These are phyloP conservation scores for Domatiomyces globalis DNA, from an alignment of 2,329 filamentous ascomycete genomes.

Conservation along the genomic window DNA sequence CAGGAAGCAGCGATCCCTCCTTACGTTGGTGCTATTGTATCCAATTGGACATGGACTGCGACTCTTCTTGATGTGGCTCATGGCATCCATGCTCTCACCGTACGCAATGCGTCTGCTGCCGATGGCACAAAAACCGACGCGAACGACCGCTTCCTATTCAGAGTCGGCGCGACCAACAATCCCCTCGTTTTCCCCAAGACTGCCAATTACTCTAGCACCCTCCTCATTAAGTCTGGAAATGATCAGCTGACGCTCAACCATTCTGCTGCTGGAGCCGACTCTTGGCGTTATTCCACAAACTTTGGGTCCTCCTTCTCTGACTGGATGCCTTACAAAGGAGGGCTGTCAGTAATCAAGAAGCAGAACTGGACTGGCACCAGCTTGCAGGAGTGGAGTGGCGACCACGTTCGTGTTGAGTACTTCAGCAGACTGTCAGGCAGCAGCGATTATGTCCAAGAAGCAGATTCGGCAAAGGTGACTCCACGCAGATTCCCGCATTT, in stretches of 20 bases:
- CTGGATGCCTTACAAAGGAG: conserved; percentile 43
- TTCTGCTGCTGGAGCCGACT: conserved; percentile 46
- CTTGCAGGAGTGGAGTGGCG: conserved; percentile 44
- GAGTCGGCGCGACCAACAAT: conserved; percentile 44
- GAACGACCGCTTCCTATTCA: conserved; percentile 48
- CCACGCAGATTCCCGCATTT: conserved; percentile 45
- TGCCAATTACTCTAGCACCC: conserved; percentile 44
- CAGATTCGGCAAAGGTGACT: conserved; percentile 29
- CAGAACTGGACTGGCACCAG: conserved; percentile 46
- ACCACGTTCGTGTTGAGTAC: conserved; percentile 51
- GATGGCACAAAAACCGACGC: conserved; percentile 35
- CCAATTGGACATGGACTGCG: conserved; percentile 39
- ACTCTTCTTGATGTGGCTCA: conserved; percentile 41
- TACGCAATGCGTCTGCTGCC: conserved; percentile 37
- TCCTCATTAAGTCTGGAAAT: conserved; percentile 32
- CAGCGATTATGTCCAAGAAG: conserved; percentile 46
- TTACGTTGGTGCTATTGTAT: conserved; percentile 40
- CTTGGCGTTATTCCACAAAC: conserved; percentile 48
- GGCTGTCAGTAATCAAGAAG: conserved; percentile 34
- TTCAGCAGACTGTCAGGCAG: conserved; percentile 46
- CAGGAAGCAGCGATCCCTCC: conserved; percentile 23
- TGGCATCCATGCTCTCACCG: conserved; percentile 44
- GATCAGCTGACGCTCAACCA: conserved; percentile 40
- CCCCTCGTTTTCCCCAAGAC: conserved; percentile 43
- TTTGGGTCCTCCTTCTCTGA: conserved; percentile 46